Evolutionary conservation across 2,329 filamentous ascomycete species (phyloP), one percentile per base, ranked within the genome.

Genomic region (Apiospora koreana): DNA sequence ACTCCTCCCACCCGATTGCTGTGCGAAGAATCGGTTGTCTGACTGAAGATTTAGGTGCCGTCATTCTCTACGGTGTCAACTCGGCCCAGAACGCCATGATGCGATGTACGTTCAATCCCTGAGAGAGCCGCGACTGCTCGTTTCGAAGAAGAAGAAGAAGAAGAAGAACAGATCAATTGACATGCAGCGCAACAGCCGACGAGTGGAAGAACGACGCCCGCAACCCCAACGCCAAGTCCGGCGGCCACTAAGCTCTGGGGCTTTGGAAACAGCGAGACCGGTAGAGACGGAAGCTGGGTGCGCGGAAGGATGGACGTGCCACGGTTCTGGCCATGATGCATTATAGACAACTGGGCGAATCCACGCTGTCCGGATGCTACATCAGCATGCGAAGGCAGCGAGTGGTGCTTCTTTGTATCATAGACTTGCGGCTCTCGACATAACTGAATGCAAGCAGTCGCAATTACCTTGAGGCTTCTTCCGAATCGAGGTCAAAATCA

Each of bases 121-220:
- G 18, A 66, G 69, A 35, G n/a, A n/a, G n/a, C n/a, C n/a, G n/a
- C n/a, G n/a, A n/a, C n/a, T n/a, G n/a, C n/a, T 8, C 35, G 35
- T 3, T 35, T 35, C 35, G 35, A 35, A 35, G 8, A 8, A 6
- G 28, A 35, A 35, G 48, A 10, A 21, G 3, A 41, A 41, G 9
- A 41, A 23, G 14, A 42, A 21, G 64, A 45, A 66, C 64, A 69
- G 70, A 43, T 12, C 71, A 46, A 72, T 72, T 72, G 78, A 80
- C 71, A 80, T 75, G 65, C 71, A 71, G 38, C 38, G 10, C 2
- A 65, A 65, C 7, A 98, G 95, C 91, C 86, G 93, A 93, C 78
- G 94, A 98, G 87, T 98, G 89, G 90, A 97, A 95, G 91, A 97
- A 97, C 88, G 95, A 98, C 85, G 94, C 95, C 76, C 91, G 95